phyloP scores from a whole-genome alignment of 331 rosid species.

The Acacia pycnantha region DNA sequence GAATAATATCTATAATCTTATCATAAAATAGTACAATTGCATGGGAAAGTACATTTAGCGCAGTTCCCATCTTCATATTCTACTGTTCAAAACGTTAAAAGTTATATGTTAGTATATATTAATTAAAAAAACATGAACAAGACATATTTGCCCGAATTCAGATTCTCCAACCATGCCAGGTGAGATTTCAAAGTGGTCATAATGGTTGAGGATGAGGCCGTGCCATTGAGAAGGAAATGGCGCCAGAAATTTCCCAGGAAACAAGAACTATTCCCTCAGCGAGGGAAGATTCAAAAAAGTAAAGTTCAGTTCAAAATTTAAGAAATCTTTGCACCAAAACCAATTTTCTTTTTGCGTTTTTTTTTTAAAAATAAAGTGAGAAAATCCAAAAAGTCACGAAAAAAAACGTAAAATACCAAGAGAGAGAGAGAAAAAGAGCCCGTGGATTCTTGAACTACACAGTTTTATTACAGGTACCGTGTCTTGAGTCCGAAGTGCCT shows the following conservation, averaged over 20 bases:
- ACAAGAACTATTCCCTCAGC: background rate
- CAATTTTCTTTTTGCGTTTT: background rate
- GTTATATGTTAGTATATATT: background rate
- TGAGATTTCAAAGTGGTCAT: background rate
- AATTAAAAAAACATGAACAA: background rate
- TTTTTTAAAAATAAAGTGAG: too few relatives aligned
- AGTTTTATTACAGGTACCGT: background rate
- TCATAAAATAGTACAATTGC: too few relatives aligned
- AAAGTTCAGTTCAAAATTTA: background rate
- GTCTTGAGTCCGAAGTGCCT: background rate
- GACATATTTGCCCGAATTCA: background rate
- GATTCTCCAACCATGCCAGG: background rate
- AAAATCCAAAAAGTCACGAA: background rate
- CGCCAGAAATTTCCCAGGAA: background rate
- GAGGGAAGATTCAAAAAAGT: constrained; percentile 5
- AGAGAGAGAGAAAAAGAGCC: background rate
- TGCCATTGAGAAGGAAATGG: background rate
- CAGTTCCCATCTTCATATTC: too few relatives aligned
- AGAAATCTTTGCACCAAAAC: background rate
- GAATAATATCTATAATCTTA: too few relatives aligned
- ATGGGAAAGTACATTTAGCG: too few relatives aligned
- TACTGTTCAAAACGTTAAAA: too few relatives aligned
- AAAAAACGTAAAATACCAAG: background rate
- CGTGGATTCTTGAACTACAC: background rate
- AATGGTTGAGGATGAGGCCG: background rate